These are phyloP conservation scores for Kwoniella dendrophila DNA, from an alignment of 768 basidiomycete genomes.

Conservation along the genomic window DNA sequence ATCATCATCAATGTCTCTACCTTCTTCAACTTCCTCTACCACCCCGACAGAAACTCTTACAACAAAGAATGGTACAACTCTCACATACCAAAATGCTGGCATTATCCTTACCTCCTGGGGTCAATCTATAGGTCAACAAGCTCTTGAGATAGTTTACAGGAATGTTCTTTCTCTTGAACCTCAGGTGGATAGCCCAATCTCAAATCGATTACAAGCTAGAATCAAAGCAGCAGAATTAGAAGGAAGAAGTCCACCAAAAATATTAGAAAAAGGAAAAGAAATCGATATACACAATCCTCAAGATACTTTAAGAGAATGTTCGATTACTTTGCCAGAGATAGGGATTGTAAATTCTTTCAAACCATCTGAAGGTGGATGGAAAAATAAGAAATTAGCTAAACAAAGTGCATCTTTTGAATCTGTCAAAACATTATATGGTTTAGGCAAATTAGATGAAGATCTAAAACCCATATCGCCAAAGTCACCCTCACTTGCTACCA, in stretches of 20 bases:
- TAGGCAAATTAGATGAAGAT: constrained; percentile 30
- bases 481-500: background rate
- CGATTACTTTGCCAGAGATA: constrained; percentile 20
- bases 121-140: constrained; percentile 27
- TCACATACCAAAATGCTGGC: constrained; percentile 30
- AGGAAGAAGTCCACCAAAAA: background rate
- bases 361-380: constrained; percentile 14
- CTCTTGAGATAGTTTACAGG: background rate
- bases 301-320: constrained; percentile 22
- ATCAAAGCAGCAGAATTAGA: background rate
- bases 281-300: constrained; percentile 20
- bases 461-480: constrained; percentile 23
- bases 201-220: background rate
- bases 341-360: constrained; percentile 1
- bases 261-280: no score
- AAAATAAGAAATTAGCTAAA: constrained; percentile 31
- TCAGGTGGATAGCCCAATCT: background rate
- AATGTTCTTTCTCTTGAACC: constrained; percentile 1
- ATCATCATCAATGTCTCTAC: background rate
- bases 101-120: constrained; percentile 20
- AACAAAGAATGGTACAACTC: background rate
- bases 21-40: background rate
- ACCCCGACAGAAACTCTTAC: background rate
- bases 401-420: constrained; percentile 23
- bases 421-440: constrained; percentile 19